Percentiles rank a stretch among this genome's conserved stretches.
Conservation (phyloP, 768 basidiomycete genomes). For the Lentinus brumalis region DNA sequence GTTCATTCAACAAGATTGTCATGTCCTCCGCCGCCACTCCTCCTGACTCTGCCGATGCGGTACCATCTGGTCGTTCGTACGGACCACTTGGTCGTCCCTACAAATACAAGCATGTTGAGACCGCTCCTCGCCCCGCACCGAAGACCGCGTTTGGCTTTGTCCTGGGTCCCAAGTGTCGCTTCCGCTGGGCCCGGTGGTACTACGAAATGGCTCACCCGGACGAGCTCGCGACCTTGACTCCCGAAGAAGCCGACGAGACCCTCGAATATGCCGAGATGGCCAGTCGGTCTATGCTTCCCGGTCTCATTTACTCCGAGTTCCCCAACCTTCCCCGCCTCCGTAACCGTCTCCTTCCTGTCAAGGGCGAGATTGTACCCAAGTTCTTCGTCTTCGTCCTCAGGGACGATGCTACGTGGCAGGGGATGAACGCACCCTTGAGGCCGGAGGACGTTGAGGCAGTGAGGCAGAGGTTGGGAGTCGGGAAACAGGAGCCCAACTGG, state of each 20-base stretch:
- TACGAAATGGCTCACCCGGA: background rate
- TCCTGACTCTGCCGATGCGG: background rate
- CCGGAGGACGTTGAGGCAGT: background rate
- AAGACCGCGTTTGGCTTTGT: background rate
- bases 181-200: background rate
- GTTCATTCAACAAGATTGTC: too few species aligned
- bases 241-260: background rate
- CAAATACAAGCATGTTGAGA: background rate
- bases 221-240: background rate
- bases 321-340: background rate
- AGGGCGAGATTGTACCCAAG: background rate
- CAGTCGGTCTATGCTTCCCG: background rate
- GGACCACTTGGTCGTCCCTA: background rate
- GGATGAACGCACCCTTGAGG: background rate
- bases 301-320: background rate
- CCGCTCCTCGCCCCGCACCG: background rate
- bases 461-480: background rate
- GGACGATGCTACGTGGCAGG: background rate
- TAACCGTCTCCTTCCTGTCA: background rate
- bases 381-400: background rate
- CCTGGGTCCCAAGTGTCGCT: background rate
- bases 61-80: too few species aligned
- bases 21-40: too few species aligned
- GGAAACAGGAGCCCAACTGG: background rate
- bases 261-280: background rate